Evolutionary conservation across 1,284 basidiomycete species (phyloP).

Genomic region (Cutaneotrichosporon mucoides): DNA sequence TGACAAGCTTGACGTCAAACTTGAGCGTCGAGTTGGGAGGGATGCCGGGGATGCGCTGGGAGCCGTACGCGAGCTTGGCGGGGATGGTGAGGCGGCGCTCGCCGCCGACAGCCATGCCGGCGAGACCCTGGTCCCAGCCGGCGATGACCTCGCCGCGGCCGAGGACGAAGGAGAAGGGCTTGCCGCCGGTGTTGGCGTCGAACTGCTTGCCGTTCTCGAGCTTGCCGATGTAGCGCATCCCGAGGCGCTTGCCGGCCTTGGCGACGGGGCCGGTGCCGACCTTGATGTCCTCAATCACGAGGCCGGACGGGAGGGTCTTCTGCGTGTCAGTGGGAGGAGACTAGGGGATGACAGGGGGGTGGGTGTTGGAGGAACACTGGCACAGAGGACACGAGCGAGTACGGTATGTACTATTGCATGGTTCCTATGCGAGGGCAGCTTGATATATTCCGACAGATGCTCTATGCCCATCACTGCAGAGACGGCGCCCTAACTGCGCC

Average conservation of each 20-base stretch:
- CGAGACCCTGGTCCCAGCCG: constrained; percentile 90
- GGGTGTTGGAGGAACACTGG: background rate
- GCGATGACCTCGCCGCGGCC: constrained; percentile 89
- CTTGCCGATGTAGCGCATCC: constrained; percentile 70
- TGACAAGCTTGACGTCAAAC: constrained; percentile 57
- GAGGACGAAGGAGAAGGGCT: constrained; percentile 82
- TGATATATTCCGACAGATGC: too few species aligned
- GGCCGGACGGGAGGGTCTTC: constrained; percentile 63
- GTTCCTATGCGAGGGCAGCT: too few species aligned
- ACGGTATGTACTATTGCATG: too few species aligned
- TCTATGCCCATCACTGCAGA: too few species aligned
- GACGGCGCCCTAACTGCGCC: too few species aligned
- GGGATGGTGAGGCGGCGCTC: constrained; percentile 70
- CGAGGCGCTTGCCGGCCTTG: constrained; percentile 77
- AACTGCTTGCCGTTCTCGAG: constrained; percentile 79
- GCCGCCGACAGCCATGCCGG: constrained; percentile 86
- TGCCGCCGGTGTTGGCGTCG: constrained; percentile 83
- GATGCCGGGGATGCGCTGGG: constrained; percentile 53
- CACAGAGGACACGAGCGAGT: too few species aligned
- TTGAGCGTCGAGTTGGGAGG: constrained; percentile 51
- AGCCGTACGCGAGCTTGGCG: constrained; percentile 54
- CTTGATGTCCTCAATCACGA: constrained; percentile 74
- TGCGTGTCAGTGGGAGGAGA: constrained; percentile 20
- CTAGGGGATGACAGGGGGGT: background rate
- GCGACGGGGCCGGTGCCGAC: constrained; percentile 74